Base-by-base conservation (phyloP, 1,284 basidiomycete species). In the Blastosporella zonata region DNA sequence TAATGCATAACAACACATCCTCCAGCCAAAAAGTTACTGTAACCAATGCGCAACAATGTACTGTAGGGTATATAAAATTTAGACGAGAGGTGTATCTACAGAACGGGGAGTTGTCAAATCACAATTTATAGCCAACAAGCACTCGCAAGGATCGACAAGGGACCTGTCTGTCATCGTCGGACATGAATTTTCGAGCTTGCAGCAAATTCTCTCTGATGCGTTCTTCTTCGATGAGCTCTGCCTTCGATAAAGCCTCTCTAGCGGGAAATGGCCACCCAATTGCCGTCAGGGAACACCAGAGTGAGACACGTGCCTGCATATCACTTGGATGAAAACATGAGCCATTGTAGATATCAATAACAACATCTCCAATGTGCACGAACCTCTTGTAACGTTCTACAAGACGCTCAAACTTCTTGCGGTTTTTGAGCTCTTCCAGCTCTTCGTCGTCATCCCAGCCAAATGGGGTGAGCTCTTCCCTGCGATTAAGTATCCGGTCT, bases 381-480 rank as follows among this genome's bases (percentile, higher is more conserved):
- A 56, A 86, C 84, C 68, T 74, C 56, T 71, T 69, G 56, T 82
- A 88, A 33, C 78, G 71, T 46, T 83, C 81, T 37, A 88, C 58
- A 15, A 87, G 64, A 47, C 73, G 70, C 52, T 88, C 85, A 53
- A 87, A 88, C 57, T 75, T 79, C 48, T 72, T 72, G 50, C 86
- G 69, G 49, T 69, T 77, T 50, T 77, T 69, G 46, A 75, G 63
- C 52, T 80, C 79, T 55, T 74, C 75, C 28, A 82, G 64, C 49
- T 83, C 79, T 45, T 79, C 75, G 47, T 80, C 79, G 52, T 78
- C 79, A 39, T 82, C 79, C 87, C 86, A 89, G 12, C 86, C 86
- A 57, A 79, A 74, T 20, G 70, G 71, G 46, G 65, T 61, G 43
- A 87, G 62, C 51, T 77, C 71, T 6, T 73, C 68, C 47, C 70